These are phyloP conservation scores for Phaeosphaeriaceae sp. DNA, from an alignment of 2,329 filamentous ascomycete species.

Conservation along the genomic window DNA sequence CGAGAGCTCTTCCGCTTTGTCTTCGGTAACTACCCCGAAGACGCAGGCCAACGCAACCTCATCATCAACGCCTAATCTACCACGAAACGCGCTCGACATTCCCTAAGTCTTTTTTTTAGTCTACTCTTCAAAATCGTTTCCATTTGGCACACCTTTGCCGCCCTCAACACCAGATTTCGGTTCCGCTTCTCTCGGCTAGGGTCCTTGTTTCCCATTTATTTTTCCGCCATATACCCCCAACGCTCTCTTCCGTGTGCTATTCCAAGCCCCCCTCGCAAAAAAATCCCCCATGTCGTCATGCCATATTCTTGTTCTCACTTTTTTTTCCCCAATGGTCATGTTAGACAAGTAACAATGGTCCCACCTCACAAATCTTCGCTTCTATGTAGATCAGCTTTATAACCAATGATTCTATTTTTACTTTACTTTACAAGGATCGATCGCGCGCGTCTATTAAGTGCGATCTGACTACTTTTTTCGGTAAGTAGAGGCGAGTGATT, in stretches of 20 bases:
- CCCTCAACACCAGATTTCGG: constrained; percentile 1
- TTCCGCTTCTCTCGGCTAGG: constrained; percentile 11
- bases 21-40: constrained; percentile 83
- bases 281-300: neutral
- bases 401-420: constrained; percentile 4
- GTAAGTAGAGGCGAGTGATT: too few species aligned
- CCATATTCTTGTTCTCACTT: neutral
- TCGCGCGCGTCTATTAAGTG: too few species aligned
- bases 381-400: constrained; percentile 12
- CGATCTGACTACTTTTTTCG: too few species aligned
- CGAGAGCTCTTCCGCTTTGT: constrained; percentile 82
- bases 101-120: neutral
- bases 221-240: constrained; percentile 40
- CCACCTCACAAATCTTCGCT: neutral
- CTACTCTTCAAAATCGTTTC: neutral
- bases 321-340: neutral
- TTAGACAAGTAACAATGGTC: neutral
- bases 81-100: neutral
- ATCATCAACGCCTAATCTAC: constrained; percentile 57
- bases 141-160: neutral
- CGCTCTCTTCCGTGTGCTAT: constrained; percentile 29
- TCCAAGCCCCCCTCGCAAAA: neutral
- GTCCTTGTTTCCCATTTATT: constrained; percentile 10
- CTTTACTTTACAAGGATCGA: neutral
- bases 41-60: constrained; percentile 71